Conservation (phyloP, 148 eudicot species). For the Suaeda aralocaspica region DNA sequence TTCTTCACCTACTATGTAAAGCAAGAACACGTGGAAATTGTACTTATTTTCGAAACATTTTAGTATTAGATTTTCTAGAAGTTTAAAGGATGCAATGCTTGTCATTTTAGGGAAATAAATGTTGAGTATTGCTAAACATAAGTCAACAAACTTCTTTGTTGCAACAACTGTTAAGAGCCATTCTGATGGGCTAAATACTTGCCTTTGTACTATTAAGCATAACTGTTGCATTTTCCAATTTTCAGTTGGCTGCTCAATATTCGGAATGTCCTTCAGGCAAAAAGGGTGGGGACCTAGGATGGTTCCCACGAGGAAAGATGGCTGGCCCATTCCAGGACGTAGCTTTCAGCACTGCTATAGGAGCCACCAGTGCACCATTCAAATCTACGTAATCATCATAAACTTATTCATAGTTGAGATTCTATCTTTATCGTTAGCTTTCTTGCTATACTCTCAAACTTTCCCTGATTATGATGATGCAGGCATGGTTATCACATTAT, state of each 20-base stretch:
- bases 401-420: slow-evolving; percentile 7
- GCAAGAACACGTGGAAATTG: neutral
- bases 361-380: slow-evolving; percentile 87
- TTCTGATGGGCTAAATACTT: neutral
- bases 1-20: neutral
- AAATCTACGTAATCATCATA: slow-evolving; percentile 70
- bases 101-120: neutral
- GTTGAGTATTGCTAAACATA: neutral
- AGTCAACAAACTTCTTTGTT: neutral
- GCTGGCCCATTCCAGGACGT: slow-evolving; percentile 99
- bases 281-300: slow-evolving; percentile 96
- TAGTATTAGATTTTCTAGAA: neutral
- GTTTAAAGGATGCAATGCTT: too few relatives aligned
- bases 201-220: neutral
- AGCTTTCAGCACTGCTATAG: slow-evolving; percentile 86
- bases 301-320: slow-evolving; percentile 99
- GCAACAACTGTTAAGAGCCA: neutral
- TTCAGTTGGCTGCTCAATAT: slow-evolving; percentile 88
- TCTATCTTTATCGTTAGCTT: neutral
- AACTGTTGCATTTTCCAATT: neutral
- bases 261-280: slow-evolving; percentile 98
- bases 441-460: neutral
- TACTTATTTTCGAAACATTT: neutral
- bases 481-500: slow-evolving; percentile 90
- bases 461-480: slow-evolving; percentile 28